These are phyloP conservation scores for Aspergillus carlsbadensis DNA, from an alignment of 495 filamentous ascomycete genomes.

Conservation along the genomic window DNA sequence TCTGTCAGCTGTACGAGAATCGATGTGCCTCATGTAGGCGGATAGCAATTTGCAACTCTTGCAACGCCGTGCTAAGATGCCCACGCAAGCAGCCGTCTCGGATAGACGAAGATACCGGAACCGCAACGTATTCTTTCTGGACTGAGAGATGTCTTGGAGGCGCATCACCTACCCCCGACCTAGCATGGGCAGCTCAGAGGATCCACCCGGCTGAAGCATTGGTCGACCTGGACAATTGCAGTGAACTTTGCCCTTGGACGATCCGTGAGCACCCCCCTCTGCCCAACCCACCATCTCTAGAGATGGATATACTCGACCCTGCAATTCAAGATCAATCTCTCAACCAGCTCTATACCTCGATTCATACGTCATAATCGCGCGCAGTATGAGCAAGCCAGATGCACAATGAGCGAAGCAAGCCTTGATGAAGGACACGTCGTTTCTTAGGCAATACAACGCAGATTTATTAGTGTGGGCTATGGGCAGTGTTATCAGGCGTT, in stretches of 20 bases:
- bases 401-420: no score
- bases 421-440: no score
- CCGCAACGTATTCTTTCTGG: slow-evolving; percentile 40
- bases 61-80: slow-evolving; percentile 38
- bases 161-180: slow-evolving; percentile 28
- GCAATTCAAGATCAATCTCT: slow-evolving; percentile 38
- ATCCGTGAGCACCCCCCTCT: slow-evolving; percentile 42
- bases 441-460: no score
- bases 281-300: slow-evolving; percentile 33
- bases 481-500: background rate
- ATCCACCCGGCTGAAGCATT: slow-evolving; percentile 42
- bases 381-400: no score
- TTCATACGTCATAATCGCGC: slow-evolving; percentile 35
- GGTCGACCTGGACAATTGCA: slow-evolving; percentile 41
- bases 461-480: background rate
- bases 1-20: slow-evolving; percentile 40
- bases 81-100: slow-evolving; percentile 37
- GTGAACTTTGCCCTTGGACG: slow-evolving; percentile 47
- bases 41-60: slow-evolving; percentile 42
- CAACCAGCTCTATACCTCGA: slow-evolving; percentile 38
- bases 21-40: slow-evolving; percentile 40
- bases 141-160: slow-evolving; percentile 42
- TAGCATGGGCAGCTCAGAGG: slow-evolving; percentile 33
- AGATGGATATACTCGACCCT: slow-evolving; percentile 38
- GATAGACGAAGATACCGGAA: slow-evolving; percentile 22